Evolutionary conservation across 2,329 filamentous ascomycete genomes (phyloP), one percentile per base, ranked within the genome.

Genomic region (Cordyceps javanica): DNA sequence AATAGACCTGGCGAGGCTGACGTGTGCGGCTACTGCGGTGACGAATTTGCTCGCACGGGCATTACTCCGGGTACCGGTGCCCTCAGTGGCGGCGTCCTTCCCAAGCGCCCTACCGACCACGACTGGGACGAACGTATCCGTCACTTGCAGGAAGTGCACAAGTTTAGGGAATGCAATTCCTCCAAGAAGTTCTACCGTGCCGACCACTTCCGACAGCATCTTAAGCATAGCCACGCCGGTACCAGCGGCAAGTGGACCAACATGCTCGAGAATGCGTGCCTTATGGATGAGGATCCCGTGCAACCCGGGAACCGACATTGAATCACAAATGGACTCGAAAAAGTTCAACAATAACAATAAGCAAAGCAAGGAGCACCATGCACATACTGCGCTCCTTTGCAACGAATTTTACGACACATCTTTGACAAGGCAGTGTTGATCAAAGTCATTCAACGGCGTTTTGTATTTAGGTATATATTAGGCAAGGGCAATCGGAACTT

Each of bases 241-340:
- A 93, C 91, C 0, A 97, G 91, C 72, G 94, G 94, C 32, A 97
- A 97, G 73, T 99, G 94, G 94, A 99, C 94, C 13, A 97, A 97
- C 72, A 92, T 96, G 81, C 79, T 99, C 34, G 94, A 99, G 71
- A 95, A 91, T 69, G 91, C 92, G 5, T 99, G 94, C 75, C 96
- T 97, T 90, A 86, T 92, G 71, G 92, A 88, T 56, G 81, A 96
- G 69, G 91, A 96, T 55, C 79, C 83, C 5, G 54, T 26, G 14
- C 44, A 56, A 36, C 44, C 54, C 2, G 32, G 25, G 3, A 11
- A n/a, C 14, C 44, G 54, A 25, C 32, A 42, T 28, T 56, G 36
- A 34, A 14, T 38, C 16, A n/a, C 32, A n/a, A 48, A 2, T 13
- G 32, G 30, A 48, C 42, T 19, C 7, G 3, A 11, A 25, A 9